Evolutionary conservation across 129 eudicot genomes (phyloP).

Genomic region (Chrysanthemum lavandulifolium): DNA sequence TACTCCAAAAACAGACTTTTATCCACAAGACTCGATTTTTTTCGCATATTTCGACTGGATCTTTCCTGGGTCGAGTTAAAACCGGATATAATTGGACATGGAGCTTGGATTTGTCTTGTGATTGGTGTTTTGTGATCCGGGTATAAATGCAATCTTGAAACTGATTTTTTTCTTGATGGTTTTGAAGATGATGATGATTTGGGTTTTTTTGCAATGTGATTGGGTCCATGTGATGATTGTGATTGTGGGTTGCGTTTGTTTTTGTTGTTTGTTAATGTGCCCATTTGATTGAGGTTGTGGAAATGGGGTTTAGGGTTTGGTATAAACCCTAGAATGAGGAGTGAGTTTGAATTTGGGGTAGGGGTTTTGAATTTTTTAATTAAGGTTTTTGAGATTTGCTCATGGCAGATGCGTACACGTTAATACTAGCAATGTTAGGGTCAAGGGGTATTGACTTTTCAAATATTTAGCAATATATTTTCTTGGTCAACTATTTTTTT

Average conservation of each 20-base stretch:
- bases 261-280: conserved; percentile 38
- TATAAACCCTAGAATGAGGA: background rate
- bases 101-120: conserved; percentile 57
- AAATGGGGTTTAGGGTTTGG: conserved; percentile 23
- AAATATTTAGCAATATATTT: too few relatives aligned
- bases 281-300: conserved; percentile 37
- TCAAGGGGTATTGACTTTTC: too few relatives aligned
- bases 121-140: conserved; percentile 17
- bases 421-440: too few relatives aligned
- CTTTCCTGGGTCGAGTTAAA: conserved; percentile 11
- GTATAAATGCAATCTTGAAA: conserved; percentile 42
- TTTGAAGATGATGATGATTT: conserved; percentile 27
- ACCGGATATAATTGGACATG: conserved; percentile 36
- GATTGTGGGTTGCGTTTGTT: conserved; percentile 45
- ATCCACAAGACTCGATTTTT: background rate
- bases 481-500: too few relatives aligned
- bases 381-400: too few relatives aligned
- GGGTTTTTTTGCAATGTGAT: conserved; percentile 44
- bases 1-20: background rate
- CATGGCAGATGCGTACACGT: too few relatives aligned
- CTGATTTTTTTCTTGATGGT: conserved; percentile 9
- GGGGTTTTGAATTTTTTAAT: too few relatives aligned
- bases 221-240: conserved; percentile 9
- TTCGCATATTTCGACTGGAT: background rate
- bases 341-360: background rate